Evolutionary conservation across 768 basidiomycete species (phyloP).

Genomic region (Tricholoma sp.): DNA sequence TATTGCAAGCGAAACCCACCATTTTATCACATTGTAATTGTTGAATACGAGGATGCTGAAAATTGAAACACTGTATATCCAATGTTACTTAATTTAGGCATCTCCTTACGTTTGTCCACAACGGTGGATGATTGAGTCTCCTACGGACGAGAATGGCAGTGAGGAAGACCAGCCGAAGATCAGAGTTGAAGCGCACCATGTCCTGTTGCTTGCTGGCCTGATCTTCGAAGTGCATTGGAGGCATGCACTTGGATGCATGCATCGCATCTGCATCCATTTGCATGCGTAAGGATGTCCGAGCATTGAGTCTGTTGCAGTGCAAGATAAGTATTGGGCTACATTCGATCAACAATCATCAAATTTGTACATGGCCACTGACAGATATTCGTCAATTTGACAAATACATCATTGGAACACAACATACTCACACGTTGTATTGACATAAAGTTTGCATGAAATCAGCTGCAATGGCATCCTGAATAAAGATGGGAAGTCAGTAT

Average conservation of each 20-base stretch:
- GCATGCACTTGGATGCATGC: background rate
- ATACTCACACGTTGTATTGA: background rate
- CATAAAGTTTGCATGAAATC: background rate
- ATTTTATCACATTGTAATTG: background rate
- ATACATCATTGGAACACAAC: background rate
- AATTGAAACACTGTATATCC: background rate
- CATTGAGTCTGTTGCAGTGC: background rate
- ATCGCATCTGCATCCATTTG: constrained; percentile 1
- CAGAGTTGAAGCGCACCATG: background rate
- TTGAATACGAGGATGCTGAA: background rate
- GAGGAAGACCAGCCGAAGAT: background rate
- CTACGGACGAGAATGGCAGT: background rate
- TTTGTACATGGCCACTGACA: background rate
- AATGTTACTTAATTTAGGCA: background rate
- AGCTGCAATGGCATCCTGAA: background rate
- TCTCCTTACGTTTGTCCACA: background rate
- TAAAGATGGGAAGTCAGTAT: background rate
- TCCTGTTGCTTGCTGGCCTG: background rate
- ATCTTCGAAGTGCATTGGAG: background rate
- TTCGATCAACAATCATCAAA: background rate
- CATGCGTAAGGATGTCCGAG: background rate
- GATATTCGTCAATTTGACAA: background rate
- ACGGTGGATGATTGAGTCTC: background rate
- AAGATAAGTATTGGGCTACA: background rate
- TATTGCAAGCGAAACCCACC: background rate